These are phyloP conservation scores for Tetrapisispora arboricola DNA, from an alignment of 805 yeast genomes.

Conservation along the genomic window DNA sequence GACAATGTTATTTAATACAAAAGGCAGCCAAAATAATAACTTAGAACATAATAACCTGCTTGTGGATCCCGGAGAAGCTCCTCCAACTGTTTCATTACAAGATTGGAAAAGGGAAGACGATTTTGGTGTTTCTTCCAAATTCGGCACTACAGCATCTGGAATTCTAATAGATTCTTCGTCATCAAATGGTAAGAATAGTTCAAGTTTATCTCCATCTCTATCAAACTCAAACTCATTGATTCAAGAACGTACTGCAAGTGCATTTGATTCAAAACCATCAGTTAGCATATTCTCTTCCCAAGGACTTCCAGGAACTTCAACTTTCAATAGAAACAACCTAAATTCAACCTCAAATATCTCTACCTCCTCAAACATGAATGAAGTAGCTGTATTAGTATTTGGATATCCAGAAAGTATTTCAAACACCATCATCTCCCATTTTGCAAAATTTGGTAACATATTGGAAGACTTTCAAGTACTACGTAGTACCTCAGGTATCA, in stretches of 20 bases:
- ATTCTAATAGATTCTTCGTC: constrained; percentile 3
- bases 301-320: constrained; percentile 8
- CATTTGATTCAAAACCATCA: constrained; percentile 12
- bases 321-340: constrained; percentile 2
- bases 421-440: constrained; percentile 55
- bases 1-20: constrained; percentile 6
- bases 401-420: constrained; percentile 81
- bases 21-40: constrained; percentile 3
- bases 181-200: constrained; percentile 5
- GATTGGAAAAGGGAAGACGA: constrained; percentile 35
- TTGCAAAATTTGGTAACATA: constrained; percentile 69
- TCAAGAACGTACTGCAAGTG: constrained; percentile 5
- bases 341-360: not conserved
- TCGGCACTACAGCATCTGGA: not conserved
- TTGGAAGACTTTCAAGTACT: constrained; percentile 58
- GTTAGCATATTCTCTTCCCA: not conserved
- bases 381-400: constrained; percentile 68
- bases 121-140: constrained; percentile 8
- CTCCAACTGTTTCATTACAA: constrained; percentile 32
- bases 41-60: constrained; percentile 17
- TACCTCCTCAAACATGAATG: constrained; percentile 18
- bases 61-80: constrained; percentile 32
- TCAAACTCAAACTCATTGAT: not conserved
- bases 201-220: constrained; percentile 1
- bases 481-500: constrained; percentile 27